These are phyloP conservation scores for Mortierella sp. DNA, from an alignment of 371 early-diverging fungal species.

Conservation along the genomic window DNA sequence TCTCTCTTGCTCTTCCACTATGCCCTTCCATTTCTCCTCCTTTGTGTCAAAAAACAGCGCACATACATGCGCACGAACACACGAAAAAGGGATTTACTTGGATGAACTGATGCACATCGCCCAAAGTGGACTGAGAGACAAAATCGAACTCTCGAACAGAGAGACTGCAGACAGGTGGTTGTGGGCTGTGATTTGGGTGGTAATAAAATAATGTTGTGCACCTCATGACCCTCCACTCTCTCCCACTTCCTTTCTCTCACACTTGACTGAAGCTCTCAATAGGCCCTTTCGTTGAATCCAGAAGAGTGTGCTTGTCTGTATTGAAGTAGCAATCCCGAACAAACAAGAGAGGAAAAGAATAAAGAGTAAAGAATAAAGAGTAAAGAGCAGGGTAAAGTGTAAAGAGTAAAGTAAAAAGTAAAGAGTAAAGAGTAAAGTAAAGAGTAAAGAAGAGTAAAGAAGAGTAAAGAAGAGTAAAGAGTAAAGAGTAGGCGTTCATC, in stretches of 20 bases:
- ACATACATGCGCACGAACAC: neutral
- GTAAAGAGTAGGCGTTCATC: neutral
- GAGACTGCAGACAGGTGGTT: neutral
- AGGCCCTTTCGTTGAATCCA: neutral
- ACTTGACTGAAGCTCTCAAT: neutral
- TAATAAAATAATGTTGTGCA: neutral
- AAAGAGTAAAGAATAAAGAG: too few species aligned
- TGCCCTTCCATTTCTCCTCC: neutral
- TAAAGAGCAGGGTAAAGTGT: too few species aligned
- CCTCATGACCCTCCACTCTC: neutral
- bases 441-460: neutral
- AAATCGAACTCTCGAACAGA: neutral
- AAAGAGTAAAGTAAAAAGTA: too few species aligned
- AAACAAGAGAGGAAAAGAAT: neutral
- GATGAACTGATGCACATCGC: neutral
- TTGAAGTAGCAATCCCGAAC: too few species aligned
- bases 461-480: neutral
- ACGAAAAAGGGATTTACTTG: neutral
- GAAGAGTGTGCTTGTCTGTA: too few species aligned
- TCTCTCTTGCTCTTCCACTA: neutral
- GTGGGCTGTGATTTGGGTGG: constrained; percentile 8
- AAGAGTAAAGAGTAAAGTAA: too few species aligned
- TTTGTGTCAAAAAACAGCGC: constrained; percentile 7
- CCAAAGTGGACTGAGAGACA: constrained; percentile 11
- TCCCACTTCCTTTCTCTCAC: neutral